A percentile compares a stretch with the other conserved stretches of the same genome.
phyloP scores from a whole-genome alignment of 148 eudicot species.

The Silene uniflora region DNA sequence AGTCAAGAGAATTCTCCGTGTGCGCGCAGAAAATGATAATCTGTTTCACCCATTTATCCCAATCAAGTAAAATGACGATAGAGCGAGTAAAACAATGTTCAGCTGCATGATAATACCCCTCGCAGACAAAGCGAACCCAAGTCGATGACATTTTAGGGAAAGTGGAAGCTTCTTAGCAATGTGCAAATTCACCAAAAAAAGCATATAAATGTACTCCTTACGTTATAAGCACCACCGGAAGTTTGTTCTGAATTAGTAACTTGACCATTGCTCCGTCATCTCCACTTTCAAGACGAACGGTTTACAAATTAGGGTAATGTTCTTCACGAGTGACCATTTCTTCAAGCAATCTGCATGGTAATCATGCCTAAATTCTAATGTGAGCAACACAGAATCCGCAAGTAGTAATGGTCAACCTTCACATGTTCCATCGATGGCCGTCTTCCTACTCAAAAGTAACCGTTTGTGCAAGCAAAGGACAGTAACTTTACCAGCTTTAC shows the following conservation, averaged over 20 bases:
- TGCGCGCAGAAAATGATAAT: conserved; percentile 35
- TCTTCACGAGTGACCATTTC: conserved; percentile 72
- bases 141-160: too few relatives aligned
- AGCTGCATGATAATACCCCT: too few relatives aligned
- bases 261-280: conserved; percentile 23
- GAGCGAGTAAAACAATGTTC: too few relatives aligned
- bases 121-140: too few relatives aligned
- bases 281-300: conserved; percentile 47
- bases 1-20: conserved; percentile 32
- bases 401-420: neutral
- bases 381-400: conserved; percentile 34
- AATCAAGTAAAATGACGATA: too few relatives aligned
- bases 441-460: neutral
- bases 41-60: too few relatives aligned
- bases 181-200: conserved; percentile 29
- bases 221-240: too few relatives aligned
- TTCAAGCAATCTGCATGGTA: conserved; percentile 23
- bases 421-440: neutral
- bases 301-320: conserved; percentile 61
- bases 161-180: neutral
- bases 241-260: neutral
- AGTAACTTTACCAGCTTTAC: conserved; percentile 17
- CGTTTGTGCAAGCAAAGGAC: conserved; percentile 22
- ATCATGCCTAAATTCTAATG: too few relatives aligned
- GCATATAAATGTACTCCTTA: too few relatives aligned